Evolutionary conservation across 176 grass and related monocot species (phyloP).

Genomic region (Elymus sibiricus): DNA sequence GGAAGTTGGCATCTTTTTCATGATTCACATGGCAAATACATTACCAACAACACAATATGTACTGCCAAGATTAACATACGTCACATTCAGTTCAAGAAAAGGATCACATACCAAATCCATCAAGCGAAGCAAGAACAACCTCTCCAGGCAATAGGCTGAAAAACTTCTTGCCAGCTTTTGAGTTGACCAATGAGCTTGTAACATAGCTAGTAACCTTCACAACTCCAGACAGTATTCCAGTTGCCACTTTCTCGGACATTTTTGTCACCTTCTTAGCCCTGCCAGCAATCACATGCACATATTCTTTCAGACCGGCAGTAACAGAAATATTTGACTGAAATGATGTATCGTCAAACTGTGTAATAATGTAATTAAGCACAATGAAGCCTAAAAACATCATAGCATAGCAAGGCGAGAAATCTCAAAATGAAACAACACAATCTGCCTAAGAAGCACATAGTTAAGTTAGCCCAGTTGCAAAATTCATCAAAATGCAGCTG

Average conservation of each 20-base stretch:
- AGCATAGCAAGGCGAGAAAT: not conserved
- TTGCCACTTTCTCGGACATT: slow-evolving; percentile 86
- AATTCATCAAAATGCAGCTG: not conserved
- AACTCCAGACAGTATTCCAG: slow-evolving; percentile 69
- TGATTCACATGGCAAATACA: not conserved
- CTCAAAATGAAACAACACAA: not conserved
- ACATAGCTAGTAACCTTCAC: slow-evolving; percentile 73
- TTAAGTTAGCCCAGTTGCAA: not conserved
- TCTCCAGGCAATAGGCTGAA: slow-evolving; percentile 60
- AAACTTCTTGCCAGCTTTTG: slow-evolving; percentile 79
- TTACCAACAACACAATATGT: not conserved
- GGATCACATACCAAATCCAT: slow-evolving; percentile 67
- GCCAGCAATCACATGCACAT: not conserved
- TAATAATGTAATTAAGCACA: not conserved
- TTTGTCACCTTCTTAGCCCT: slow-evolving; percentile 73
- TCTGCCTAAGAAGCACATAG: not conserved
- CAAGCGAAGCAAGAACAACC: slow-evolving; percentile 87
- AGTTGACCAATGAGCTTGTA: slow-evolving; percentile 65
- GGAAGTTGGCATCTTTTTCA: not conserved
- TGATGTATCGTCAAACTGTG: not conserved
- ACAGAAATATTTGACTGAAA: not conserved
- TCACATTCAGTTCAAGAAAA: not conserved
- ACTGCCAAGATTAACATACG: not conserved
- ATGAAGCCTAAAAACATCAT: not conserved
- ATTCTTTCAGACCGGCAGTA: not conserved